phyloP scores from a whole-genome alignment of 2,329 filamentous ascomycete species.

The Hypoxylon sp. region DNA sequence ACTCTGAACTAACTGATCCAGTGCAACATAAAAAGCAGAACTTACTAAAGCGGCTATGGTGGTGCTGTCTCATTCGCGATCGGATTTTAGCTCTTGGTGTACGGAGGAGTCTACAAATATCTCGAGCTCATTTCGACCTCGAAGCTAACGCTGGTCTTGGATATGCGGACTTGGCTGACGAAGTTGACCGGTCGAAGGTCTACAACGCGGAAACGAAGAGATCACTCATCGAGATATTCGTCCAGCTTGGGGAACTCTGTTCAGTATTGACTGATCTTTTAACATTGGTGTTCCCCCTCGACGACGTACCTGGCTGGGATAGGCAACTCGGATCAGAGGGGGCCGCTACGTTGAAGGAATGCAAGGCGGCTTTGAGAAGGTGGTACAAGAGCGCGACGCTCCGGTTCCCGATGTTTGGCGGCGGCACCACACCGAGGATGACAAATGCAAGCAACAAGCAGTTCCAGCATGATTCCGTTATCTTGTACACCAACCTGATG shows the following conservation, averaged over 20 bases:
- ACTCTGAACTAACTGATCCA: conserved; percentile 51
- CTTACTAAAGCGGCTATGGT: conserved; percentile 67
- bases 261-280: conserved; percentile 64
- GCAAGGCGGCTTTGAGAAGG: conserved; percentile 56
- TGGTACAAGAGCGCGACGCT: conserved; percentile 60
- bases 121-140: conserved; percentile 62
- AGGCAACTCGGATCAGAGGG: conserved; percentile 54
- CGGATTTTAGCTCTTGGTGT: conserved; percentile 65
- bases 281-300: conserved; percentile 61
- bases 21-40: conserved; percentile 57
- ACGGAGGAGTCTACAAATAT: conserved; percentile 66
- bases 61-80: conserved; percentile 68
- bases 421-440: conserved; percentile 51
- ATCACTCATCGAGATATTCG: conserved; percentile 61
- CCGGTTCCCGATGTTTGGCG: conserved; percentile 58
- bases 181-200: conserved; percentile 62
- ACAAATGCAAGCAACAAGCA: conserved; percentile 49
- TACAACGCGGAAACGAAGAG: conserved; percentile 63
- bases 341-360: conserved; percentile 54
- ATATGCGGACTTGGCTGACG: conserved; percentile 62
- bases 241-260: conserved; percentile 62
- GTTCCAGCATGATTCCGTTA: conserved; percentile 59
- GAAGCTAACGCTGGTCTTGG: conserved; percentile 57
- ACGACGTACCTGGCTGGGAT: conserved; percentile 60
- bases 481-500: conserved; percentile 63